phyloP scores from a whole-genome alignment of 78 protist species.

The Protostelium mycophagum region DNA sequence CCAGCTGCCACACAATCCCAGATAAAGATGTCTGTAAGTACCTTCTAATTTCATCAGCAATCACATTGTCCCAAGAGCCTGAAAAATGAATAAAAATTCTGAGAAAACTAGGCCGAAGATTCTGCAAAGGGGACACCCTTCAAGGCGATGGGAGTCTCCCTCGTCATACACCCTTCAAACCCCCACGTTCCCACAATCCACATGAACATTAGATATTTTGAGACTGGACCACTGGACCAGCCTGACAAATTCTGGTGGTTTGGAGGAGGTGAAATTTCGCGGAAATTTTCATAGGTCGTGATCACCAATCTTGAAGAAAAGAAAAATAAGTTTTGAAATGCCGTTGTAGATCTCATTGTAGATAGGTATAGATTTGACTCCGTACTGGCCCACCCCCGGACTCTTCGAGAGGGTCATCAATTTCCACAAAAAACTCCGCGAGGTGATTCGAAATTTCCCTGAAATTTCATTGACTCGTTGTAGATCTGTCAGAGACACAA shows the following conservation, averaged over 20 bases:
- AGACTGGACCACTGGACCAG: slow-evolving; percentile 27
- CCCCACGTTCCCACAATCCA: slow-evolving; percentile 73
- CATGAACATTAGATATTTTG: slow-evolving; percentile 67
- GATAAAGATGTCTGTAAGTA: background rate
- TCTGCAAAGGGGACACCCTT: slow-evolving; percentile 8
- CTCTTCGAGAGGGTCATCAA: slow-evolving; percentile 14
- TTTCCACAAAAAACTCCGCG: slow-evolving; percentile 26
- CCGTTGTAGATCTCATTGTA: background rate
- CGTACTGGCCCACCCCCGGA: slow-evolving; percentile 33
- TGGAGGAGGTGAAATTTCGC: slow-evolving; percentile 51
- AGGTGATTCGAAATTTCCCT: slow-evolving; percentile 11
- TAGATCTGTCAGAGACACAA: background rate
- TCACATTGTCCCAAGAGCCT: too few species aligned
- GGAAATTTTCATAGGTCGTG: background rate
- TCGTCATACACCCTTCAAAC: slow-evolving; percentile 62
- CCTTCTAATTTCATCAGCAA: too few species aligned
- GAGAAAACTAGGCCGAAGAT: background rate
- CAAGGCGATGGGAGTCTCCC: slow-evolving; percentile 69
- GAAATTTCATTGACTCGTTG: background rate
- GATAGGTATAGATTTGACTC: slow-evolving; percentile 59
- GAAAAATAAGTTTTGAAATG: background rate
- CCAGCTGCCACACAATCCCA: slow-evolving; percentile 58
- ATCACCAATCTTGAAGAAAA: background rate
- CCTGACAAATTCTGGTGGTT: slow-evolving; percentile 63
- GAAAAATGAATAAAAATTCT: background rate